These are phyloP conservation scores for Saturnispora bothae DNA, from an alignment of 805 yeast species.

Conservation along the genomic window DNA sequence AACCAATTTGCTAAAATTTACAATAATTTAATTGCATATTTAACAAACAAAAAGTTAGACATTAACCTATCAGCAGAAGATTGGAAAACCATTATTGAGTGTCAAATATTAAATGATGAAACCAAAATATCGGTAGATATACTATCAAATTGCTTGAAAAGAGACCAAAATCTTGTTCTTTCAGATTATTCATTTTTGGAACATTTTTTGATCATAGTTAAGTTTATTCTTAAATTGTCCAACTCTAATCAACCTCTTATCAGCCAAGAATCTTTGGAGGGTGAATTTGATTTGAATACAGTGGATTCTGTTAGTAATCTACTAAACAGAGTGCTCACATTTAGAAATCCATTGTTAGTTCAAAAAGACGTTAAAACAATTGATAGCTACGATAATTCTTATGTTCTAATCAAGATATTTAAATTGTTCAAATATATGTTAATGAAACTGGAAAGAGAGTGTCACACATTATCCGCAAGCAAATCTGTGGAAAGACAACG, in stretches of 20 bases:
- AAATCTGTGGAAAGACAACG: slow-evolving; percentile 21
- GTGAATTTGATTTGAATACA: slow-evolving; percentile 10
- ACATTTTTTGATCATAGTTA: slow-evolving; percentile 24
- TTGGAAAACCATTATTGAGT: slow-evolving; percentile 23
- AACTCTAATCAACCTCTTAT: slow-evolving; percentile 23
- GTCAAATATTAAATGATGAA: slow-evolving; percentile 18
- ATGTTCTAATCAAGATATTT: slow-evolving; percentile 32
- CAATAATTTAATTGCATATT: slow-evolving; percentile 26
- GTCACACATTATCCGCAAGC: slow-evolving; percentile 15
- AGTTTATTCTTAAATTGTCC: slow-evolving; percentile 21
- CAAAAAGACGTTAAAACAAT: slow-evolving; percentile 2
- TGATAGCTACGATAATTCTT: slow-evolving; percentile 23
- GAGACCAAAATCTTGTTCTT: slow-evolving; percentile 40
- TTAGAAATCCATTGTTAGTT: slow-evolving; percentile 12
- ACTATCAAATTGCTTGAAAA: slow-evolving; percentile 33
- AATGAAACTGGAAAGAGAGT: slow-evolving; percentile 21
- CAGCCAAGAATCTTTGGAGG: slow-evolving; percentile 15
- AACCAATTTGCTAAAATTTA: slow-evolving; percentile 25
- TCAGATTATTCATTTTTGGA: slow-evolving; percentile 43
- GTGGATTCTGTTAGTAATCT: slow-evolving; percentile 12
- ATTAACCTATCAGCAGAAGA: slow-evolving; percentile 16
- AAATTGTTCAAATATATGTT: slow-evolving; percentile 27
- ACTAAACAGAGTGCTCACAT: slow-evolving; percentile 15
- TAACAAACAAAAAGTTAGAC: slow-evolving; percentile 21
- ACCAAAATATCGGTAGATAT: slow-evolving; percentile 31